A percentile compares a stretch with the other conserved stretches of the same genome.
These are phyloP conservation scores for Croton setiger DNA, from an alignment of 441 rosid genomes.

Conservation along the genomic window DNA sequence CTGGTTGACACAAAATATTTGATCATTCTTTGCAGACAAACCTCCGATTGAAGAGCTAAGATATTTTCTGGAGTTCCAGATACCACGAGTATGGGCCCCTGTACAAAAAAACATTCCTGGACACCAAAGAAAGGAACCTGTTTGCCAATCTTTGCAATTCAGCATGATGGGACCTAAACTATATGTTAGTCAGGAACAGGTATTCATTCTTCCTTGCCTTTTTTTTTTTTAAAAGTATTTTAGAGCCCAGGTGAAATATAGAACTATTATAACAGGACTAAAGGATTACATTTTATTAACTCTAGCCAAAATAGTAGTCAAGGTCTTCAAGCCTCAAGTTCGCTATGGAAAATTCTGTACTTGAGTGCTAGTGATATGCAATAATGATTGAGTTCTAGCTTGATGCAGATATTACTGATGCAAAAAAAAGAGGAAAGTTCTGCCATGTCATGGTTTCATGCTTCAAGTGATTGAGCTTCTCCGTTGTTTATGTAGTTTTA, in stretches of 20 bases:
- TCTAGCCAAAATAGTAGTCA: too few species aligned
- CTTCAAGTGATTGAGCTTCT: neutral
- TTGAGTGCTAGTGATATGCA: neutral
- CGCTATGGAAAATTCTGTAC: neutral
- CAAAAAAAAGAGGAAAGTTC: neutral
- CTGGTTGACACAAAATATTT: conserved; percentile 4
- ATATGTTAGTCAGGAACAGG: conserved; percentile 72
- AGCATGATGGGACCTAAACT: conserved; percentile 78
- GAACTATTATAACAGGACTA: neutral
- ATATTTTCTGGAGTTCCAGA: conserved; percentile 69
- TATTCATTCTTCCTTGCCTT: conserved; percentile 16
- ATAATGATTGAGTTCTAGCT: neutral
- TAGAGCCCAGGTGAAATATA: neutral
- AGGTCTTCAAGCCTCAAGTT: too few species aligned
- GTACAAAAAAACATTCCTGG: conserved; percentile 47
- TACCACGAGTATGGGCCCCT: conserved; percentile 71
- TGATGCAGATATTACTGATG: neutral
- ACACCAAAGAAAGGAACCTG: conserved; percentile 65
- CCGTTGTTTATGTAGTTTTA: neutral
- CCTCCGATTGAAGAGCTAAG: conserved; percentile 69
- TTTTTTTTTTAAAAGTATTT: neutral
- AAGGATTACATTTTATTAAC: neutral
- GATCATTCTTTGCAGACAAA: conserved; percentile 43
- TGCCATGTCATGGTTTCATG: neutral
- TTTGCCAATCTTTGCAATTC: conserved; percentile 72